Base-by-base conservation (phyloP, 1,284 basidiomycete species). In the Ceratobasidium sp. region DNA sequence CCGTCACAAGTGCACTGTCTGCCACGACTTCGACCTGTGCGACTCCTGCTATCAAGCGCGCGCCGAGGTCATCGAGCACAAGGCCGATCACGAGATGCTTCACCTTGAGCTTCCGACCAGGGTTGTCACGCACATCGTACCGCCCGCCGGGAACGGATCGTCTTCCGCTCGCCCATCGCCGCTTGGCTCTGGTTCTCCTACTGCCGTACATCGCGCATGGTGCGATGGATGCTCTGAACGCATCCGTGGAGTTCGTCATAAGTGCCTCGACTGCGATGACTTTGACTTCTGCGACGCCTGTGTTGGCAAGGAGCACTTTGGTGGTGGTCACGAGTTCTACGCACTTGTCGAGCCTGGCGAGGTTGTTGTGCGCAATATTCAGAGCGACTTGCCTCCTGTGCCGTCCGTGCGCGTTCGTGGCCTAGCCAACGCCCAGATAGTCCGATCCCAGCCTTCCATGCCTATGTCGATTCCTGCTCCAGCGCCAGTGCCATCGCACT, bases 261-360 rank as follows among this genome's bases (percentile, higher is more conserved):
- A 92, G 79, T 93, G 91, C 76, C 81, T 92, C 18, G 90, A 92
- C 77, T 93, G 91, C 79, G 0, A 69, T 87, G 91, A 93, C 79
- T 93, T 87, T 78, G 92, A 93, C 79, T 81, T 92, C 52, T 93
- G 92, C 79, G 84, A 86, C 0, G 8, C 75, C 1, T 93, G 91
- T 79, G 82, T 88, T 35, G 75, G 79, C 63, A 82, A 84, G 16
- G 84, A 85, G 72, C 79, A 79, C 18, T 88, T 90, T 77, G 83
- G 87, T 75, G 82, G 86, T 7, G 47, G 38, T 1, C 75, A 93
- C 77, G 84, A 90, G 77, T 93, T 93, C 80, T 85, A 90, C 73
- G 87, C 87, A 35, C 86, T 93, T 73, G 82, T 83, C 52, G 85
- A 87, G 71, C 89, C 91, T 0, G 88, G 88, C 0, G 84, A 86